A percentile compares a stretch with the other conserved stretches of the same genome.
Evolutionary conservation across 2,329 filamentous ascomycete genomes (phyloP).

Genomic region (Lojkania enalia): DNA sequence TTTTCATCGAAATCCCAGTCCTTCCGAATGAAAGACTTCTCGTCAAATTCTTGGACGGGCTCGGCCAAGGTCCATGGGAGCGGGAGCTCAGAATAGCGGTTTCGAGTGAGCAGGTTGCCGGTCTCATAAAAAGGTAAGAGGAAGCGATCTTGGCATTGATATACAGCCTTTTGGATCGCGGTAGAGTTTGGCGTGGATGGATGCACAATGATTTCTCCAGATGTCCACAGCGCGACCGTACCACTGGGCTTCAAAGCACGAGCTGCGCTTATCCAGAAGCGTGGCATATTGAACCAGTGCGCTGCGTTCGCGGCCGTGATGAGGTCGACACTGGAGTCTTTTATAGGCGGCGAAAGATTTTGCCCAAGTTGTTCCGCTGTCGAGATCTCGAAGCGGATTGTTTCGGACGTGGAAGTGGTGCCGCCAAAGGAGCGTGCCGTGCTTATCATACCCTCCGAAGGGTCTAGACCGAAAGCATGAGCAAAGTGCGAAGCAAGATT

Average conservation of each 20-base stretch:
- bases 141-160: conserved; percentile 42
- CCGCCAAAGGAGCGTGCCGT: conserved; percentile 48
- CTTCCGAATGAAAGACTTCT: conserved; percentile 44
- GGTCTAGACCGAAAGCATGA: conserved; percentile 55
- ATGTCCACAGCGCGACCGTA: conserved; percentile 58
- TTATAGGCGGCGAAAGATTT: conserved; percentile 30
- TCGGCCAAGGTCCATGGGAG: conserved; percentile 55
- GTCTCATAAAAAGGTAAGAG: conserved; percentile 46
- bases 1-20: conserved; percentile 47
- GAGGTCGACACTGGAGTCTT: conserved; percentile 51
- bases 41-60: conserved; percentile 45
- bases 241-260: conserved; percentile 56
- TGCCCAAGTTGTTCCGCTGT: conserved; percentile 51
- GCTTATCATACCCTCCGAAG: conserved; percentile 58
- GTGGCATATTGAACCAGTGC: conserved; percentile 62
- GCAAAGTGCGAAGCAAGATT: conserved; percentile 53
- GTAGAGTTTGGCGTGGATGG: conserved; percentile 45
- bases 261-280: conserved; percentile 55
- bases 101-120: conserved; percentile 49
- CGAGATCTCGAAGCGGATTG: conserved; percentile 49
- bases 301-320: conserved; percentile 55
- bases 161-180: conserved; percentile 49
- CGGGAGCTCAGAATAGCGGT: conserved; percentile 48
- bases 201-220: conserved; percentile 33
- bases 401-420: conserved; percentile 26